These are phyloP conservation scores for Miscanthus lutarioriparius DNA, from an alignment of 176 grass and related monocot genomes.

Conservation along the genomic window DNA sequence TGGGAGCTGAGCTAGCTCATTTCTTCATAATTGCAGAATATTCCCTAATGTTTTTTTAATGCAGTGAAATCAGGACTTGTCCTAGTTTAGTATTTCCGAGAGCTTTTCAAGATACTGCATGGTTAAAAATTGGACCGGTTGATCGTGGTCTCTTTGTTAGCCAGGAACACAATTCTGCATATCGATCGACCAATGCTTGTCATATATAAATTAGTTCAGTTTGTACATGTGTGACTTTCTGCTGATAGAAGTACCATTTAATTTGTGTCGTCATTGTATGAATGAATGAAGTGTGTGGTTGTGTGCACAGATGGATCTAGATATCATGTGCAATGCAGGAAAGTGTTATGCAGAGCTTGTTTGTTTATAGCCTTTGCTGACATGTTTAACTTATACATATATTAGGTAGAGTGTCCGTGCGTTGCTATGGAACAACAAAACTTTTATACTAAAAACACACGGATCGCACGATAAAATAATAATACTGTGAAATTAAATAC, in stretches of 20 bases:
- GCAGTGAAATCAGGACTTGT: background rate
- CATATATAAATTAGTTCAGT: background rate
- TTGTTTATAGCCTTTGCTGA: slow-evolving; percentile 16
- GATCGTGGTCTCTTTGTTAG: slow-evolving; percentile 12
- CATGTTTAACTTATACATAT: background rate
- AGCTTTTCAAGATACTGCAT: background rate
- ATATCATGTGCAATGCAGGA: slow-evolving; percentile 13
- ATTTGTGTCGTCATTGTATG: background rate
- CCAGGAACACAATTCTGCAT: background rate
- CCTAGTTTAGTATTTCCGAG: slow-evolving; percentile 7
- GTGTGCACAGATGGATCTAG: background rate
- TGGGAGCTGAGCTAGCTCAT: slow-evolving; percentile 22
- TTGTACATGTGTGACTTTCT: background rate
- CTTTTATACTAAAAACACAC: too few relatives aligned
- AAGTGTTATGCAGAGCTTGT: slow-evolving; percentile 17
- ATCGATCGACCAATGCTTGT: slow-evolving; percentile 1
- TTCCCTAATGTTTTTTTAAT: slow-evolving; percentile 25
- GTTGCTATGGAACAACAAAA: too few relatives aligned
- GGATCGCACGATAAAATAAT: too few relatives aligned
- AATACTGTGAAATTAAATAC: too few relatives aligned
- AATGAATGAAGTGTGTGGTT: slow-evolving; percentile 13
- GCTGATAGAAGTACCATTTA: background rate
- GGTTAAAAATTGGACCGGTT: background rate
- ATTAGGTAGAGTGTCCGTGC: too few relatives aligned
- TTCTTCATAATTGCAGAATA: slow-evolving; percentile 40